Conservation (phyloP, 177 flowering plant genomes). For the Vitis hybrid region DNA sequence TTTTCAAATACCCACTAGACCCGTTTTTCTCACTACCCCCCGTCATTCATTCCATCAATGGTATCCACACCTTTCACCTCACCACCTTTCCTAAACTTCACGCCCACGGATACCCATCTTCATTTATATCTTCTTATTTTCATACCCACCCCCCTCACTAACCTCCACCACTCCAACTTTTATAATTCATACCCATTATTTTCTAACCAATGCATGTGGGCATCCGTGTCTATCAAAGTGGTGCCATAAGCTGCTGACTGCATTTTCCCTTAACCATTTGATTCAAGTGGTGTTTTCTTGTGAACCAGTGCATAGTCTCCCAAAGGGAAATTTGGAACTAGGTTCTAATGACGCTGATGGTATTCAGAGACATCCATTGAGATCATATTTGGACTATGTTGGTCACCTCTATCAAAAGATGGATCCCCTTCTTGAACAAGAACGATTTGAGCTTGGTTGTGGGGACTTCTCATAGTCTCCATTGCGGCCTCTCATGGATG, state of each 20-base stretch:
- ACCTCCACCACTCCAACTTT: too few relatives aligned
- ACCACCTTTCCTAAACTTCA: too few relatives aligned
- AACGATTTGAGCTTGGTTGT: conserved; percentile 89
- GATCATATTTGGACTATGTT: conserved; percentile 81
- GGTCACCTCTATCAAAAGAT: conserved; percentile 81
- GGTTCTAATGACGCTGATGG: conserved; percentile 37
- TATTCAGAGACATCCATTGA: conserved; percentile 58
- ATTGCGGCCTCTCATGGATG: conserved; percentile 99
- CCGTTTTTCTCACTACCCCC: too few relatives aligned
- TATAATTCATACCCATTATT: conserved; percentile 18
- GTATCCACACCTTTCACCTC: too few relatives aligned
- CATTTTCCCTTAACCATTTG: conserved; percentile 66
- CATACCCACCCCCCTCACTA: too few relatives aligned
- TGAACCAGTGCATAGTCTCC: conserved; percentile 36
- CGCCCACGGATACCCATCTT: too few relatives aligned
- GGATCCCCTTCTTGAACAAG: conserved; percentile 95
- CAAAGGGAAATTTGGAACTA: conserved; percentile 24
- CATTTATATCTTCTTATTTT: too few relatives aligned
- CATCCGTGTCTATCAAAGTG: conserved; percentile 93
- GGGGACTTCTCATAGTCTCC: conserved; percentile 94
- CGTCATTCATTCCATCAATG: too few relatives aligned
- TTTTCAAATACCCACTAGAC: too few relatives aligned
- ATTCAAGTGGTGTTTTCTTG: conserved; percentile 91
- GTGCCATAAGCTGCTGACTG: conserved; percentile 68
- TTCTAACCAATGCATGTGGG: conserved; percentile 83